A percentile compares a stretch with the other conserved stretches of the same genome.
phyloP scores from a whole-genome alignment of 2,329 filamentous ascomycete species.

The Nannizziopsis arthrosporioides region DNA sequence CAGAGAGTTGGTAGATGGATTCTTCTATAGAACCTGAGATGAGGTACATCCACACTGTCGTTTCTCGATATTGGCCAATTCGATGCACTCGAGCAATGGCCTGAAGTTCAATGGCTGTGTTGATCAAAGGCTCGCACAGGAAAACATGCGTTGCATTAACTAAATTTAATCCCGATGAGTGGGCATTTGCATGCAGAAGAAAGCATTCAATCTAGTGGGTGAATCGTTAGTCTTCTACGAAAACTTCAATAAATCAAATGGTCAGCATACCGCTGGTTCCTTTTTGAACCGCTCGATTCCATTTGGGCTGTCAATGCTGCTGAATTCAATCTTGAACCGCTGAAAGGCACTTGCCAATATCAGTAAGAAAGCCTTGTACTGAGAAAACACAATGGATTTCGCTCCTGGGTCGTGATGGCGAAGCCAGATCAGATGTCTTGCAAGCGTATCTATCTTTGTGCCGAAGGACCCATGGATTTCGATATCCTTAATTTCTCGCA shows the following conservation, averaged over 20 bases:
- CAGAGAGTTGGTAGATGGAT: slow-evolving; percentile 78
- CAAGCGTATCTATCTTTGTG: slow-evolving; percentile 77
- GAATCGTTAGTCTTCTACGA: not conserved
- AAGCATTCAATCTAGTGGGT: slow-evolving; percentile 64
- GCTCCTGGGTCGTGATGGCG: slow-evolving; percentile 71
- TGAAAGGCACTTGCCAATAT: slow-evolving; percentile 60
- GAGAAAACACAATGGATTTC: slow-evolving; percentile 90
- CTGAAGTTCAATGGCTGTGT: slow-evolving; percentile 86
- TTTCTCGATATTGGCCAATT: slow-evolving; percentile 78
- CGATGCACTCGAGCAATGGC: slow-evolving; percentile 90
- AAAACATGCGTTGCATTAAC: slow-evolving; percentile 92
- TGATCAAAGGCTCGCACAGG: slow-evolving; percentile 84
- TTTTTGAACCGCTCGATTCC: slow-evolving; percentile 68
- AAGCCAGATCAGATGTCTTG: slow-evolving; percentile 75
- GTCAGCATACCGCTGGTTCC: slow-evolving; percentile 44
- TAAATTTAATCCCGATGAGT: slow-evolving; percentile 79
- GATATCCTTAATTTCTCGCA: slow-evolving; percentile 71
- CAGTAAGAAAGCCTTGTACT: slow-evolving; percentile 69
- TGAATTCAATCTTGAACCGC: slow-evolving; percentile 60
- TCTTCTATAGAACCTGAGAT: slow-evolving; percentile 86
- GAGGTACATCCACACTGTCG: slow-evolving; percentile 91
- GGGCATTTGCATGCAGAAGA: slow-evolving; percentile 75
- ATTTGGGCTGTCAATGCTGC: slow-evolving; percentile 54
- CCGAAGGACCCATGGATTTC: slow-evolving; percentile 65
- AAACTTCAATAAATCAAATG: not conserved